Conservation (phyloP, 78 protist genomes). For the Dictyostelium intermedium region DNA sequence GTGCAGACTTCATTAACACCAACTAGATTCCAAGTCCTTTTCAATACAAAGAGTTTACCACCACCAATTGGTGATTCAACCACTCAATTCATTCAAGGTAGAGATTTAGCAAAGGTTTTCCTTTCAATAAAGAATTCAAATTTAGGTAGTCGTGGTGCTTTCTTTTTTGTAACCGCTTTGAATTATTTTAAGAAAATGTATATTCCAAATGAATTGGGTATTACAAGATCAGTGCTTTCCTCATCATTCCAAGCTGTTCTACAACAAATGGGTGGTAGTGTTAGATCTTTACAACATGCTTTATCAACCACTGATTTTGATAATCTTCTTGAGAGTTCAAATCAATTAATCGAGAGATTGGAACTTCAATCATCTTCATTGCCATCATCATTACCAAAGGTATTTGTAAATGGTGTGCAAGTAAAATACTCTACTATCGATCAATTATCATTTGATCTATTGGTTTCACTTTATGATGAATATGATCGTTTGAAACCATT, state of each 20-base stretch:
- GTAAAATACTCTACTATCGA: slow-evolving; percentile 5
- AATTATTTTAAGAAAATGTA: slow-evolving; percentile 16
- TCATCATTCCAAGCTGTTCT: slow-evolving; percentile 17
- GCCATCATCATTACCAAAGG: background rate
- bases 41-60: background rate
- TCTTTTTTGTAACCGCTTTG: slow-evolving; percentile 43
- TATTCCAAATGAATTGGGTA: background rate
- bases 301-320: background rate
- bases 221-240: background rate
- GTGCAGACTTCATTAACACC: slow-evolving; percentile 1
- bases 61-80: background rate
- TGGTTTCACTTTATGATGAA: slow-evolving; percentile 3
- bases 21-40: slow-evolving; percentile 2
- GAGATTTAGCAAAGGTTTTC: slow-evolving; percentile 13
- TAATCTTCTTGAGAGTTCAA: background rate
- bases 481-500: slow-evolving; percentile 2
- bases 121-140: background rate
- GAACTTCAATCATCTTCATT: background rate
- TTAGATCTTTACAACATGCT: background rate
- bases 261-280: slow-evolving; percentile 20
- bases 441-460: background rate
- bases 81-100: background rate
- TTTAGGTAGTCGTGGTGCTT: slow-evolving; percentile 25
- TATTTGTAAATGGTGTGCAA: slow-evolving; percentile 45
- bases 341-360: background rate